Evolutionary conservation across 306 rosid species (phyloP).

Genomic region (Glycine latifolia): DNA sequence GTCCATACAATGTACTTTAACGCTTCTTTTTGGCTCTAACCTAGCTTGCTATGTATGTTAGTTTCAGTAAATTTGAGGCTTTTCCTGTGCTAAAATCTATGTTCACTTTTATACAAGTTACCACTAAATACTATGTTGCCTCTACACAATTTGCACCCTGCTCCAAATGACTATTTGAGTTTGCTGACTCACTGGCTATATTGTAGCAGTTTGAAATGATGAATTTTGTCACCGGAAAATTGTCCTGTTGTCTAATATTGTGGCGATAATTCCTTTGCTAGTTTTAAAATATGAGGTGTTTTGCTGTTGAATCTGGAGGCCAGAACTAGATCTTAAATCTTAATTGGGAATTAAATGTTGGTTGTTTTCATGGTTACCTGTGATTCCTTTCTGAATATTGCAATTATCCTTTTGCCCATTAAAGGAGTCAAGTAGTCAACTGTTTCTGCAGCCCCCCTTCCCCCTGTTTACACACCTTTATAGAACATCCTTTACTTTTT

Average conservation of each 20-base stretch:
- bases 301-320: background rate
- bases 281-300: background rate
- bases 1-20: background rate
- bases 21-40: constrained; percentile 3
- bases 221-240: background rate
- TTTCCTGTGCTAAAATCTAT: background rate
- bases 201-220: background rate
- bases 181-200: constrained; percentile 12
- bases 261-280: background rate
- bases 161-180: background rate
- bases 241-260: background rate
- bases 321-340: constrained; percentile 6
- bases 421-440: too few relatives aligned
- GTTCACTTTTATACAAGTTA: background rate
- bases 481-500: background rate
- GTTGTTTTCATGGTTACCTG: background rate
- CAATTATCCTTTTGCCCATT: too few relatives aligned
- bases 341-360: background rate
- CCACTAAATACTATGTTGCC: background rate
- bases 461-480: background rate
- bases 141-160: background rate
- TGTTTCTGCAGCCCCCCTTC: too few relatives aligned
- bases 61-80: background rate
- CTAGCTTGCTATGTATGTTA: background rate
- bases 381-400: background rate